Percentiles rank a stretch among this genome's conserved stretches.
phyloP scores from a whole-genome alignment of 208 protist genomes.

The Trypanosoma vivax region DNA sequence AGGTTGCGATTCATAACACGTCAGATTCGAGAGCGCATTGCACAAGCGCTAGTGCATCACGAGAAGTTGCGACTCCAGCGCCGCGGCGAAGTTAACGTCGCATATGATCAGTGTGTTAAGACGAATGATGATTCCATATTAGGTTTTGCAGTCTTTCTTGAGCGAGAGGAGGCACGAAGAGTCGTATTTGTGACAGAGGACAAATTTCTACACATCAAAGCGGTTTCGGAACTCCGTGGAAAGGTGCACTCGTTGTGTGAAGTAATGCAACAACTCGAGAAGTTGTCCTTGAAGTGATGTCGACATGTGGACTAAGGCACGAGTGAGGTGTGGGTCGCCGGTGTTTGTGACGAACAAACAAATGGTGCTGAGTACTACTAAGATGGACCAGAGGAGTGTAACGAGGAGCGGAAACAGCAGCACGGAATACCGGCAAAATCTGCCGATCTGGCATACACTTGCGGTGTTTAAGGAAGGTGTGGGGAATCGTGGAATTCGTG shows the following conservation, averaged over 20 bases:
- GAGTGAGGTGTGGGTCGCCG: too few relatives aligned
- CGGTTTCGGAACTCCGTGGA: conserved; percentile 47
- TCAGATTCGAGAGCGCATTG: conserved; percentile 66
- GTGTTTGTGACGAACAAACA: too few relatives aligned
- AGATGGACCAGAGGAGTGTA: too few relatives aligned
- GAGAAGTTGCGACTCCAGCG: conserved; percentile 46
- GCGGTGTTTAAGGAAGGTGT: too few relatives aligned
- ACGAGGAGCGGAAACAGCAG: too few relatives aligned
- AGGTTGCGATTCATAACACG: conserved; percentile 10
- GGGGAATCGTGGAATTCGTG: too few relatives aligned
- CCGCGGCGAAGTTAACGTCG: conserved; percentile 45
- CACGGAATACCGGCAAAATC: too few relatives aligned
- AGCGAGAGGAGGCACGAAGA: conserved; percentile 3
- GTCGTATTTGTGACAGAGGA: conserved; percentile 79
- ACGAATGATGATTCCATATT: conserved; percentile 79
- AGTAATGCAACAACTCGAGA: conserved; percentile 27
- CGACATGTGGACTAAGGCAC: too few relatives aligned
- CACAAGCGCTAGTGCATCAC: conserved; percentile 7
- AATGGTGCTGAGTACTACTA: too few relatives aligned
- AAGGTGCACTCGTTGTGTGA: conserved; percentile 36
- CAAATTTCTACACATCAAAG: conserved; percentile 75
- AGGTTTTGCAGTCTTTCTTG: conserved; percentile 74
- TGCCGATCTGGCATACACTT: too few relatives aligned
- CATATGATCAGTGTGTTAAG: conserved; percentile 39
- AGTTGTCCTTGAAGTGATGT: too few relatives aligned